A percentile compares a stretch with the other conserved stretches of the same genome.
Evolutionary conservation across 2,329 filamentous ascomycete species (phyloP).

Genomic region (Trichoderma sp.): DNA sequence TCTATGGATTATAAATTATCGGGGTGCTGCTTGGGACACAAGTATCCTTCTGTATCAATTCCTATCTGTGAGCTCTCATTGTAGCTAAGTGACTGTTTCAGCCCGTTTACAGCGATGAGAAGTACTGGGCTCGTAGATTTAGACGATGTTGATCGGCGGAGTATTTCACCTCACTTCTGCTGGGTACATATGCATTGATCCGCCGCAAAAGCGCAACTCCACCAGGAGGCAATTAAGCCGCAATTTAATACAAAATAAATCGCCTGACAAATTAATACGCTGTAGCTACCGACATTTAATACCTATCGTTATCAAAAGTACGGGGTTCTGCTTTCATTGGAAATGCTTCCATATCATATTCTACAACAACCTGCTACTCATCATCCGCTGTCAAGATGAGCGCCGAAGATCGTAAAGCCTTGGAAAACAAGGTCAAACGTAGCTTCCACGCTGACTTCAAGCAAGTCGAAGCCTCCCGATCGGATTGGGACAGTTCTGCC

Average conservation of each 20-base stretch:
- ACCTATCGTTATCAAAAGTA: background rate
- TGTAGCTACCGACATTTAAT: background rate
- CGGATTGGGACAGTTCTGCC: background rate
- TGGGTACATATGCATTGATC: background rate
- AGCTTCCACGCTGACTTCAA: background rate
- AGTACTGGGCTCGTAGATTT: background rate
- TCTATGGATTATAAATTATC: background rate
- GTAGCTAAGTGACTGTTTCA: background rate
- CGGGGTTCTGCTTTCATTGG: background rate
- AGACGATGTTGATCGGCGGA: background rate
- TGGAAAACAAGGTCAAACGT: background rate
- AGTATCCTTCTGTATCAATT: background rate
- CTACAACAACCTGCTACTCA: background rate
- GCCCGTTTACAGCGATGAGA: too few relatives aligned
- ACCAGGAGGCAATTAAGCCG: background rate
- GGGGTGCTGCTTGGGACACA: background rate
- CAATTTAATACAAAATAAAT: background rate
- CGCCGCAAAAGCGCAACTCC: background rate
- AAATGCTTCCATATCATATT: background rate
- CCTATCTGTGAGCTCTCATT: background rate
- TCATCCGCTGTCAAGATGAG: background rate
- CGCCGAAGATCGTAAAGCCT: background rate
- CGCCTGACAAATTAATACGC: background rate
- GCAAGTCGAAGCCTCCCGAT: background rate
- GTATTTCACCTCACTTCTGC: background rate